Evolutionary conservation across 176 grass and related monocot genomes (phyloP), one percentile per base, ranked within the genome.

Genomic region (Ensete glaucum): DNA sequence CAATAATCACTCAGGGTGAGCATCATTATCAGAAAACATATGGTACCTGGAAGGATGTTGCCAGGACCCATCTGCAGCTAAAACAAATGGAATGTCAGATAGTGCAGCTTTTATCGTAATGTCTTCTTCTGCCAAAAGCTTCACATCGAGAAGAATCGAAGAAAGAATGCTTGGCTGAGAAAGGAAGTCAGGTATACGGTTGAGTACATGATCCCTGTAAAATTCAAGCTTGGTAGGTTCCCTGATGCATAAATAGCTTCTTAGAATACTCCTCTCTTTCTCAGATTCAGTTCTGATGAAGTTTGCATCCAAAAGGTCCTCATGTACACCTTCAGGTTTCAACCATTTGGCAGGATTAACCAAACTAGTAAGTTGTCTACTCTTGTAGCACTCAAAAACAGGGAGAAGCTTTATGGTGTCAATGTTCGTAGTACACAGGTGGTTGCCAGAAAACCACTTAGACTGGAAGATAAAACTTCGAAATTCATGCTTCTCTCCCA

Each of bases 301-400:
- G 74, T 82, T 87, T 81, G 83, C 85, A 82, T 90, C 84, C 81
- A 97, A 87, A 50, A 97, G 81, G 65, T 93, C 83, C 76, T 93
- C 93, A 77, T 87, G 83, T 57, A 92, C 72, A n/a, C 93, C 90
- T 75, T 93, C 90, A 51, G 90, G 85, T 90, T 93, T 93, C 83
- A 97, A 88, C 93, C 90, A 97, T 84, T 93, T 97, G 79, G 57
- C 81, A 75, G 93, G 88, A 72, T 78, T 83, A 73, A 79, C 66
- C 83, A 97, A 85, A 66, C 56, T 88, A 79, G 84, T 78, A 56
- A 97, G 82, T 77, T 93, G 85, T 83, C 90, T 93, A 69, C 74
- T 88, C 87, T 85, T 93, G 87, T 87, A 97, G 72, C 89, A 97
- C 85, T 97, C 90, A 90, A 97, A 97, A 83, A 97, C 85, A 50